Evolutionary conservation across 1,139 yeast species (phyloP).

Genomic region (Diutina sp.): DNA sequence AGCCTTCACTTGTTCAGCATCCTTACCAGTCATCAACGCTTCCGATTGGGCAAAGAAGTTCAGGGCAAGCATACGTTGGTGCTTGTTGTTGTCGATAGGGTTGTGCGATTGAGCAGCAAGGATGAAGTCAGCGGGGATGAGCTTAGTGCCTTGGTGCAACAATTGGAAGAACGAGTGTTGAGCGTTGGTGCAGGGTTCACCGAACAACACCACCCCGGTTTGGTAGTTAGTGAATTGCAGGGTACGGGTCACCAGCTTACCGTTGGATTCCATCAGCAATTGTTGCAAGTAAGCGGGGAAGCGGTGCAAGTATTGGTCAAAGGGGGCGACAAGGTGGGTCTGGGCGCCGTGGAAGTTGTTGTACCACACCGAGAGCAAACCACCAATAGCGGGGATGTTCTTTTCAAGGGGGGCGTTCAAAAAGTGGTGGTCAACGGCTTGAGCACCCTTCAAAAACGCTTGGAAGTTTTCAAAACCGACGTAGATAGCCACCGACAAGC

Average conservation of each 20-base stretch:
- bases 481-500: slow-evolving; percentile 87
- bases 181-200: slow-evolving; percentile 98
- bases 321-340: slow-evolving; percentile 96
- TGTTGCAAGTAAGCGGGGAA: slow-evolving; percentile 99
- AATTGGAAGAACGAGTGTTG: slow-evolving; percentile 99
- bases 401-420: slow-evolving; percentile 69
- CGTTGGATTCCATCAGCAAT: slow-evolving; percentile 97
- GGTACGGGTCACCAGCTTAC: slow-evolving; percentile 91
- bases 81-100: slow-evolving; percentile 88
- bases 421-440: slow-evolving; percentile 91
- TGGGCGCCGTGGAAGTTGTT: slow-evolving; percentile 96
- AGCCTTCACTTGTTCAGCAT: slow-evolving; percentile 67
- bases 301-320: slow-evolving; percentile 96
- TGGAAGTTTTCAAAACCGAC: slow-evolving; percentile 93
- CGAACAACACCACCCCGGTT: slow-evolving; percentile 90
- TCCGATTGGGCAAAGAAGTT: slow-evolving; percentile 98
- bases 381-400: slow-evolving; percentile 90
- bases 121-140: slow-evolving; percentile 93
- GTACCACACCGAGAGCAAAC: slow-evolving; percentile 91
- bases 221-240: slow-evolving; percentile 86
- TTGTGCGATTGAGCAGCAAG: slow-evolving; percentile 96
- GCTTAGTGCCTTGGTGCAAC: slow-evolving; percentile 97
- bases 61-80: slow-evolving; percentile 95
- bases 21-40: slow-evolving; percentile 94
- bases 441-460: slow-evolving; percentile 89